Percentiles rank a stretch among this genome's conserved stretches.
Conservation (phyloP, 2,329 filamentous ascomycete species). For the Lasiodiplodia citricola region DNA sequence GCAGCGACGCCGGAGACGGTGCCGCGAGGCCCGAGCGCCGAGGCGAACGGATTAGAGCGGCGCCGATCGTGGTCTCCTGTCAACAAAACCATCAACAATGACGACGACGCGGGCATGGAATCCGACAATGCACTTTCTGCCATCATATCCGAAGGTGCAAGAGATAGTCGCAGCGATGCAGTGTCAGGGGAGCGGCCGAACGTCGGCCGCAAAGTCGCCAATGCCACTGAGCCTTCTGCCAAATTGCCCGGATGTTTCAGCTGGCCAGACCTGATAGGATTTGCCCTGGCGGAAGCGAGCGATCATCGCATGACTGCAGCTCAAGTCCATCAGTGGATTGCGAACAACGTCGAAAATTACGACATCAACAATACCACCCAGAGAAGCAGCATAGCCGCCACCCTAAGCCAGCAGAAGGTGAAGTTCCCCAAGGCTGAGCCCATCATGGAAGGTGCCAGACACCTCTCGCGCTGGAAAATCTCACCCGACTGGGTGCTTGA, state of each 20-base stretch:
- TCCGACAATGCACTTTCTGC: slow-evolving; percentile 7
- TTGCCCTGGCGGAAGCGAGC: slow-evolving; percentile 14
- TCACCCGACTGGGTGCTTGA: not conserved
- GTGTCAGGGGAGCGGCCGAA: not conserved
- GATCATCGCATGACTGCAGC: slow-evolving; percentile 19
- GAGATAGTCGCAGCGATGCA: not conserved
- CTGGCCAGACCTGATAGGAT: slow-evolving; percentile 25
- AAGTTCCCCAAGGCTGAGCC: slow-evolving; percentile 11
- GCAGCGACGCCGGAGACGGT: not conserved
- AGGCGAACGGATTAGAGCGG: not conserved
- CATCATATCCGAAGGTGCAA: not conserved
- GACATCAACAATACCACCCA: slow-evolving; percentile 7
- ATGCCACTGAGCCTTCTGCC: not conserved
- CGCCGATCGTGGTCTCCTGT: slow-evolving; percentile 9
- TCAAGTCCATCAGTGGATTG: slow-evolving; percentile 18
- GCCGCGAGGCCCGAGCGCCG: slow-evolving; percentile 13
- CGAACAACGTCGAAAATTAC: slow-evolving; percentile 18
- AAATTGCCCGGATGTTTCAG: slow-evolving; percentile 10
- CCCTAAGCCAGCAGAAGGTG: slow-evolving; percentile 15
- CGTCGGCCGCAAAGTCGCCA: not conserved
- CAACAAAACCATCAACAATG: slow-evolving; percentile 21
- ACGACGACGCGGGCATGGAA: slow-evolving; percentile 10
- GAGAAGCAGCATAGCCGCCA: slow-evolving; percentile 21
- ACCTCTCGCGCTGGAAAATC: slow-evolving; percentile 11
- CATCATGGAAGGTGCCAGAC: slow-evolving; percentile 12